Evolutionary conservation across 805 yeast genomes (phyloP).

Genomic region (Priceomyces fermenticarens): DNA sequence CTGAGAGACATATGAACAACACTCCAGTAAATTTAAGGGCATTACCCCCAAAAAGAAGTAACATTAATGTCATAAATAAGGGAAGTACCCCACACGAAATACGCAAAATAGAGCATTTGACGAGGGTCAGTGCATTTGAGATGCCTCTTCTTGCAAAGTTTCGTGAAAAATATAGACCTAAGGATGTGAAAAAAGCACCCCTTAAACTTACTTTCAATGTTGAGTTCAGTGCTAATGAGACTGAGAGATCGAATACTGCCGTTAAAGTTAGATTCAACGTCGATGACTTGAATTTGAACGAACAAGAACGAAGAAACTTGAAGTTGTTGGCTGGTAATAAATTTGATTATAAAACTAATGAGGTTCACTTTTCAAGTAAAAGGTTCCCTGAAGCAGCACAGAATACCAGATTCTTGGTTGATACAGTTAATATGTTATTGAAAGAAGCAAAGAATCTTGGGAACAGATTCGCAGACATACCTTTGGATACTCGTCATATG

Average conservation of each 20-base stretch:
- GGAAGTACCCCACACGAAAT: constrained; percentile 45
- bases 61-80: constrained; percentile 30
- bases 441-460: constrained; percentile 59
- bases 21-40: constrained; percentile 35
- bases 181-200: constrained; percentile 43
- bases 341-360: constrained; percentile 59
- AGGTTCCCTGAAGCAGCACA: constrained; percentile 77
- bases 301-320: constrained; percentile 64
- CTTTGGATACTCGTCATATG: constrained; percentile 75
- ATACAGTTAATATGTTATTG: constrained; percentile 58
- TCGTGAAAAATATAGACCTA: constrained; percentile 64
- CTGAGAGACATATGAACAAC: constrained; percentile 40
- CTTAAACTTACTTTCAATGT: constrained; percentile 64
- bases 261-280: constrained; percentile 61
- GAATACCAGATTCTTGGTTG: constrained; percentile 73
- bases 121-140: constrained; percentile 87
- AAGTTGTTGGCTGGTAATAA: constrained; percentile 76
- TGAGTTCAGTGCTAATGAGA: constrained; percentile 47
- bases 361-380: constrained; percentile 62
- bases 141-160: constrained; percentile 79
- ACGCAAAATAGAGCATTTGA: constrained; percentile 71
- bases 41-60: constrained; percentile 35
- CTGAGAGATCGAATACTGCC: constrained; percentile 65
- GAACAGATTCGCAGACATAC: constrained; percentile 74
- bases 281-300: constrained; percentile 49